phyloP scores from a whole-genome alignment of 2,329 filamentous ascomycete species.

The Calonectria honghensis region DNA sequence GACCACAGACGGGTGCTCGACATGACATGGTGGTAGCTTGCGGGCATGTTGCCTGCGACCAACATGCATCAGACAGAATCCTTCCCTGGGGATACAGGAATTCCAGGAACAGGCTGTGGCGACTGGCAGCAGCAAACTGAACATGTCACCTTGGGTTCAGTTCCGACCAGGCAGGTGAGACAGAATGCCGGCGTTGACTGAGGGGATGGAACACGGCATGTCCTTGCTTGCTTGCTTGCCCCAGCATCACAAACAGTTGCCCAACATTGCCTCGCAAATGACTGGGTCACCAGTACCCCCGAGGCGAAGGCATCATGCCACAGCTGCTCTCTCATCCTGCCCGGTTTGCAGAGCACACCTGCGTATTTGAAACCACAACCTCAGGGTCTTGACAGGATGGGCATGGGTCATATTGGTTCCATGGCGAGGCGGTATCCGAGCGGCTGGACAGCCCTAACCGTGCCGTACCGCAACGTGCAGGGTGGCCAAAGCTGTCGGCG shows the following conservation, averaged over 20 bases:
- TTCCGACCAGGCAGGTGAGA: slow-evolving; percentile 36
- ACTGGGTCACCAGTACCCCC: slow-evolving; percentile 3
- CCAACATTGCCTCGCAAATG: slow-evolving; percentile 17
- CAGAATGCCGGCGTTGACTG: slow-evolving; percentile 32
- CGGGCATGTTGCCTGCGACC: slow-evolving; percentile 27
- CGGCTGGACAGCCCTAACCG: slow-evolving; percentile 28
- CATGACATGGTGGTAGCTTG: slow-evolving; percentile 12
- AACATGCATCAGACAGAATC: slow-evolving; percentile 10
- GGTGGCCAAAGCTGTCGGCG: slow-evolving; percentile 32
- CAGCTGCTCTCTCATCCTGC: slow-evolving; percentile 5
- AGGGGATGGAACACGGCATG: slow-evolving; percentile 30
- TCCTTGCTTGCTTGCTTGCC: slow-evolving; percentile 19
- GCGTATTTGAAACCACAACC: slow-evolving; percentile 30
- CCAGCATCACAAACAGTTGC: slow-evolving; percentile 9
- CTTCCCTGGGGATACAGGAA: slow-evolving; percentile 4
- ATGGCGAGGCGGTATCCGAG: slow-evolving; percentile 24
- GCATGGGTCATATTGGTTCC: slow-evolving; percentile 17
- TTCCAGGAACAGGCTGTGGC: slow-evolving; percentile 25
- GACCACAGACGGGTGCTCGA: not conserved
- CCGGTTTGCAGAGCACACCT: not conserved
- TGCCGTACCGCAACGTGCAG: slow-evolving; percentile 27
- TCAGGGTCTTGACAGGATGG: slow-evolving; percentile 17
- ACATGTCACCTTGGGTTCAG: slow-evolving; percentile 13
- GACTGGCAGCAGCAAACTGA: slow-evolving; percentile 15
- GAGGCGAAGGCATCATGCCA: slow-evolving; percentile 16